Base-by-base conservation (phyloP, 2,329 filamentous ascomycete genomes). In the Knufia petricola region DNA sequence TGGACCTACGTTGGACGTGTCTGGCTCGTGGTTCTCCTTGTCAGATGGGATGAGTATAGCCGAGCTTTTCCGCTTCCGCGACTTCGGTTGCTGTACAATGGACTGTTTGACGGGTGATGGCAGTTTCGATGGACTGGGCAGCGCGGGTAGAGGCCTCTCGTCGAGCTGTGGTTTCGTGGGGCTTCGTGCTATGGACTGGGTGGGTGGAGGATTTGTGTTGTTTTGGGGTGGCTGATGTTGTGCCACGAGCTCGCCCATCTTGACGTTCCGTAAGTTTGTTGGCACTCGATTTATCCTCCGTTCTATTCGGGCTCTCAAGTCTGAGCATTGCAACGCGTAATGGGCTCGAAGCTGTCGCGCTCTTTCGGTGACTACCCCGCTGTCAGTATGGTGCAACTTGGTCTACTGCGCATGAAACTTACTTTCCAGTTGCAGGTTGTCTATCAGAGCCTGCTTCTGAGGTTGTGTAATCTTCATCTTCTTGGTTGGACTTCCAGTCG, bases 201-300 rank as follows among this genome's bases (percentile, higher is more conserved):
- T 39, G 4, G 64, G 63, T 10, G 53, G 52, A 38, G 49, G 60
- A 69, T 55, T 67, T 8, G 21, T 30, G 21, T 30, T 39, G 12
- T 9, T 26, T 79, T 78, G 74, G 78, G 56, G 41, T 37, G 56
- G 54, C 45, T 51, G 40, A 28, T 62, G 59, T 46, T 62, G 59
- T 41, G 58, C 58, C 43, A 55, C 53, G 7, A 96, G 73, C 38
- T 95, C 89, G 49, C 81, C 81, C 75, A 98, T 90, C 50, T 79
- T 94, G 53, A 80, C 75, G 61, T 84, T 85, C 51, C 90, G 82
- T 54, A 95, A 69, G 13, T 82, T 76, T 58, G 80, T 77, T 6
- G 92, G 92, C 46, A 96, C 92, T 47, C 92, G 82, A 63, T 95
- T 95, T 64, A 96, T 78, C 67, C 92, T 85, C 69, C 94, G 85